Conservation (phyloP, 2,329 filamentous ascomycete species). For the Myriosclerotinia duriaeana region DNA sequence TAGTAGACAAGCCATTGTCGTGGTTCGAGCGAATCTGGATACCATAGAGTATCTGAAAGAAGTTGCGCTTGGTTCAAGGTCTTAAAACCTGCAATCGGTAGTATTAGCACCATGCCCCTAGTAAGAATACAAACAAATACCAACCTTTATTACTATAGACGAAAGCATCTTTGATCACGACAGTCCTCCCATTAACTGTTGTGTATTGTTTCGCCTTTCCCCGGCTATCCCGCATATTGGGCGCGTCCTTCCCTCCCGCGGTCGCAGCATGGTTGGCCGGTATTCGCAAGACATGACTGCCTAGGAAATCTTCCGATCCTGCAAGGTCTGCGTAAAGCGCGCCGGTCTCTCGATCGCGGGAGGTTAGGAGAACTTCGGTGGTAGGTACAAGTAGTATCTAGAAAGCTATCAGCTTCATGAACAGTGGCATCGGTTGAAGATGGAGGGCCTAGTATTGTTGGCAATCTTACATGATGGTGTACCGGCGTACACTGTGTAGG, state of each 20-base stretch:
- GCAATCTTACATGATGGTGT: slow-evolving; percentile 70
- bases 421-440: slow-evolving; percentile 22
- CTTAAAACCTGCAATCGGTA: slow-evolving; percentile 72
- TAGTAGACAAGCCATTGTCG: slow-evolving; percentile 97
- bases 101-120: slow-evolving; percentile 23
- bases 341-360: slow-evolving; percentile 83
- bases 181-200: slow-evolving; percentile 87
- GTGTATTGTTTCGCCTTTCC: slow-evolving; percentile 93
- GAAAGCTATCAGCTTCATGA: slow-evolving; percentile 27
- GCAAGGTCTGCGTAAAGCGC: slow-evolving; percentile 75
- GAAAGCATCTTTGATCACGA: slow-evolving; percentile 90
- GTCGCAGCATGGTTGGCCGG: slow-evolving; percentile 54
- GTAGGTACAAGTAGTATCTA: slow-evolving; percentile 86
- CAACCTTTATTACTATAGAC: slow-evolving; percentile 95
- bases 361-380: slow-evolving; percentile 85
- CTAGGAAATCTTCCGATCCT: slow-evolving; percentile 89
- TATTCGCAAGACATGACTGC: slow-evolving; percentile 92
- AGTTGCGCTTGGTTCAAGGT: slow-evolving; percentile 85
- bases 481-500: slow-evolving; percentile 87
- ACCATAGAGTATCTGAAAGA: slow-evolving; percentile 80
- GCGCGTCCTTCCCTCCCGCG: slow-evolving; percentile 56
- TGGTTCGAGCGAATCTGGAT: slow-evolving; percentile 82
- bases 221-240: slow-evolving; percentile 78
- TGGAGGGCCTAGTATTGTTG: background rate
- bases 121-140: slow-evolving; percentile 29